Percentiles rank a stretch among this genome's conserved stretches.
Evolutionary conservation across 352 stramenopile species (phyloP).

Genomic region (Phytophthora capsici): DNA sequence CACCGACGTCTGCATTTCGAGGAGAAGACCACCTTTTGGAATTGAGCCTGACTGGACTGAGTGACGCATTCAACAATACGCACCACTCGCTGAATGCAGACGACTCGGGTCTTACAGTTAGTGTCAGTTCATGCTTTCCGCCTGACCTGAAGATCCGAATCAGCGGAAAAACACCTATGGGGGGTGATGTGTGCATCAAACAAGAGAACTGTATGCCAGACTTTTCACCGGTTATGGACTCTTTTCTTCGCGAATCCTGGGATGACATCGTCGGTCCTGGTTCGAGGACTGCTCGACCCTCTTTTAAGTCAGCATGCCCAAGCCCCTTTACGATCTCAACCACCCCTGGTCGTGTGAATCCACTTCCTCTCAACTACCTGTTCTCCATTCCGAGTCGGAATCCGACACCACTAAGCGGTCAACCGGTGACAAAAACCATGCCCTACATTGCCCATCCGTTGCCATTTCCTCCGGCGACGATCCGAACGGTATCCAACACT

Average conservation of each 20-base stretch:
- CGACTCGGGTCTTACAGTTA: not conserved
- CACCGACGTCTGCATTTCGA: slow-evolving; percentile 26
- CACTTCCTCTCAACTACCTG: slow-evolving; percentile 38
- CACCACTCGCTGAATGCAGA: not conserved
- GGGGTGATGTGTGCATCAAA: slow-evolving; percentile 45
- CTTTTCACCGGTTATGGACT: slow-evolving; percentile 66
- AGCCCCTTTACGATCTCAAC: slow-evolving; percentile 26
- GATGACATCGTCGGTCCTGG: slow-evolving; percentile 48
- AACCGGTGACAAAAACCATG: slow-evolving; percentile 23
- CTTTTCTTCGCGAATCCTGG: slow-evolving; percentile 66
- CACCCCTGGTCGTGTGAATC: slow-evolving; percentile 33
- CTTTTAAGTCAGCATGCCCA: slow-evolving; percentile 25
- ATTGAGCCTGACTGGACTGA: slow-evolving; percentile 53
- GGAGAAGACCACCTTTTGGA: slow-evolving; percentile 51
- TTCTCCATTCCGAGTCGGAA: no score
- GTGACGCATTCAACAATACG: slow-evolving; percentile 49
- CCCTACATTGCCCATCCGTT: slow-evolving; percentile 25
- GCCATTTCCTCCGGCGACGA: slow-evolving; percentile 24
- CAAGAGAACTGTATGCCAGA: slow-evolving; percentile 40
- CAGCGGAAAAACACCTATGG: slow-evolving; percentile 29
- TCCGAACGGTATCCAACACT: slow-evolving; percentile 30
- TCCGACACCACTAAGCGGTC: slow-evolving; percentile 18
- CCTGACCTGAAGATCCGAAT: slow-evolving; percentile 50
- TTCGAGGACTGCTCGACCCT: slow-evolving; percentile 35
- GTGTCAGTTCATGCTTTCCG: slow-evolving; percentile 31